Conservation (phyloP, 352 stramenopile species). For the Phytophthora idaei region DNA sequence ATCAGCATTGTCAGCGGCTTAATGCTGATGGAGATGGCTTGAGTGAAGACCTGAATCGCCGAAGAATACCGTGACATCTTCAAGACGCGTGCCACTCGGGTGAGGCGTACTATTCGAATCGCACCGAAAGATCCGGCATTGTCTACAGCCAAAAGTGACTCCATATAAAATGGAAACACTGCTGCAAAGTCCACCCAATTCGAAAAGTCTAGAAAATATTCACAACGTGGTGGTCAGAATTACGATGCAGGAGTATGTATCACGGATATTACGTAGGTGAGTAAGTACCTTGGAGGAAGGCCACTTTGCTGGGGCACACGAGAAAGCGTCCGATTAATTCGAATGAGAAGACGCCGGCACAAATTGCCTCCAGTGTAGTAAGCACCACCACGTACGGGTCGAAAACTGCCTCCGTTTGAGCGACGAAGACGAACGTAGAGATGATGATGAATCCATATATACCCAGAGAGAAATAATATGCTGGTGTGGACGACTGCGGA, state of each 20-base stretch:
- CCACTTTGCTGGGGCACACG: conserved; percentile 50
- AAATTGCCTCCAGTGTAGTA: conserved; percentile 50
- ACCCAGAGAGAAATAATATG: conserved; percentile 68
- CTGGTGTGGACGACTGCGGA: conserved; percentile 58
- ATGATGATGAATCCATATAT: conserved; percentile 72
- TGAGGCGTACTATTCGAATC: conserved; percentile 86
- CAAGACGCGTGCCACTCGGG: conserved; percentile 80
- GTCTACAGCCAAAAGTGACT: conserved; percentile 67
- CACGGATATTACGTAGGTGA: background rate
- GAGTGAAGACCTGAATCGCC: conserved; percentile 84
- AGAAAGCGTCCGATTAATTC: conserved; percentile 63
- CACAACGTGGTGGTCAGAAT: background rate
- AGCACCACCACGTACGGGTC: conserved; percentile 42
- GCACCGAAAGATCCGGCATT: conserved; percentile 70
- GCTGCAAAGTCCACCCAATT: conserved; percentile 87
- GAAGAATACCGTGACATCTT: conserved; percentile 90
- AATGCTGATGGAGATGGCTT: conserved; percentile 73
- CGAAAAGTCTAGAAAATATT: conserved; percentile 46
- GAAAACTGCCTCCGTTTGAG: conserved; percentile 62
- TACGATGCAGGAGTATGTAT: background rate
- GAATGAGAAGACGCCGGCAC: conserved; percentile 60
- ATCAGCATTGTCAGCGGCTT: conserved; percentile 88
- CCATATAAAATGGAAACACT: conserved; percentile 88
- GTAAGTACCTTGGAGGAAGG: conserved; percentile 56
- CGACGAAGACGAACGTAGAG: conserved; percentile 72